Conservation (phyloP, 768 basidiomycete genomes). For the Chalciporus sphaerocephalus region DNA sequence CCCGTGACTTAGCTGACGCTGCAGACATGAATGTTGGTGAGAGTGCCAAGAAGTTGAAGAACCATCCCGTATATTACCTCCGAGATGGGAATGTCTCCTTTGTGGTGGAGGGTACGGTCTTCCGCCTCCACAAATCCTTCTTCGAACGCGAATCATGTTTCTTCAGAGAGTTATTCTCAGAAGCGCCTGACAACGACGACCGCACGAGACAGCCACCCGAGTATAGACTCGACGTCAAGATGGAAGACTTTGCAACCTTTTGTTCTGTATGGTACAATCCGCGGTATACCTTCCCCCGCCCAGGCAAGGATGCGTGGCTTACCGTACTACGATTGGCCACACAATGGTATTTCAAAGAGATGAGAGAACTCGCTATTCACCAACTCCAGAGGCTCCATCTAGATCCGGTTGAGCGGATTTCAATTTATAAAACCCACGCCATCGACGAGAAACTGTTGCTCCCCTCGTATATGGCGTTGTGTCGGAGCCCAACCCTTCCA, state of each 20-base stretch:
- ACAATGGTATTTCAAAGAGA: constrained; percentile 51
- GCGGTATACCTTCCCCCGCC: constrained; percentile 55
- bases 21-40: constrained; percentile 8
- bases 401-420: constrained; percentile 49
- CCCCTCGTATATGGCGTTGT: constrained; percentile 49
- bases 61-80: constrained; percentile 44
- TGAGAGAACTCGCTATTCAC: constrained; percentile 48
- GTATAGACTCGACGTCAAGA: neutral
- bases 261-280: constrained; percentile 59
- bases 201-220: neutral
- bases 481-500: constrained; percentile 48
- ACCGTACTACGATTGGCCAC: constrained; percentile 50
- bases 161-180: constrained; percentile 27
- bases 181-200: neutral
- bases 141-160: constrained; percentile 34
- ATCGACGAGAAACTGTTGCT: constrained; percentile 49
- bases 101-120: constrained; percentile 39
- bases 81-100: constrained; percentile 51
- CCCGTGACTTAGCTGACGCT: neutral
- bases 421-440: constrained; percentile 48
- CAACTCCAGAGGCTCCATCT: constrained; percentile 50
- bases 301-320: constrained; percentile 50
- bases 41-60: constrained; percentile 12
- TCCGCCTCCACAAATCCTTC: constrained; percentile 35
- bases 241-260: constrained; percentile 40